Evolutionary conservation across 495 filamentous ascomycete genomes (phyloP).

Genomic region (Neurospora sp.): DNA sequence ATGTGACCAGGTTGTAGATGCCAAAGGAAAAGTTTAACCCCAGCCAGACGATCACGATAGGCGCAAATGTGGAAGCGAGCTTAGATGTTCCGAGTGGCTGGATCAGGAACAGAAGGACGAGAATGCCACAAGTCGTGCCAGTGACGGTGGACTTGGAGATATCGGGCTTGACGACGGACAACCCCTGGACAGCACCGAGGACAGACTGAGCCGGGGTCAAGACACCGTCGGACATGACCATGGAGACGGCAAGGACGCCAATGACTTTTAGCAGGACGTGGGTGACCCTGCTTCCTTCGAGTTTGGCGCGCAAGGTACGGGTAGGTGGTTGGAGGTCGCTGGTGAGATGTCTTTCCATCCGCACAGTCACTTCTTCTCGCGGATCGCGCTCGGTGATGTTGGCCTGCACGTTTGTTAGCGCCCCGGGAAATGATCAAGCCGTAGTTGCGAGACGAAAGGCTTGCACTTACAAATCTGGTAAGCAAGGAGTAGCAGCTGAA

Average conservation of each 20-base stretch:
- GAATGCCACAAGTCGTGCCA: slow-evolving; percentile 57
- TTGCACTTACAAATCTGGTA: slow-evolving; percentile 50
- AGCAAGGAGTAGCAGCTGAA: slow-evolving; percentile 65
- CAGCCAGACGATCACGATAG: slow-evolving; percentile 67
- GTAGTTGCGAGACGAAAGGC: not conserved
- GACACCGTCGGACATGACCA: slow-evolving; percentile 60
- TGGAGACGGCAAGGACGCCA: slow-evolving; percentile 60
- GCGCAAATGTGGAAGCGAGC: slow-evolving; percentile 55
- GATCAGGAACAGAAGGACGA: slow-evolving; percentile 56
- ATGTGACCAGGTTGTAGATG: slow-evolving; percentile 58
- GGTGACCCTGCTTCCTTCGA: slow-evolving; percentile 48
- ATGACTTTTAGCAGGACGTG: slow-evolving; percentile 50
- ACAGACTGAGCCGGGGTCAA: slow-evolving; percentile 63
- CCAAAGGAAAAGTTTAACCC: slow-evolving; percentile 56
- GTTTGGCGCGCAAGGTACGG: slow-evolving; percentile 38
- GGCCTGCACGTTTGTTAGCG: slow-evolving; percentile 21
- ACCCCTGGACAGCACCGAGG: slow-evolving; percentile 60
- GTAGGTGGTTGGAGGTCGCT: slow-evolving; percentile 44
- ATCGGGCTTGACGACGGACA: slow-evolving; percentile 37
- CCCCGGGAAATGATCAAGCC: not conserved
- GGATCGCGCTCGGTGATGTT: slow-evolving; percentile 49
- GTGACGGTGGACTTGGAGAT: slow-evolving; percentile 48
- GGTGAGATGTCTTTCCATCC: slow-evolving; percentile 51
- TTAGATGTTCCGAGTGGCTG: slow-evolving; percentile 63
- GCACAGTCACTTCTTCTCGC: slow-evolving; percentile 34